Evolutionary conservation across 495 filamentous ascomycete genomes (phyloP).

Genomic region (Xylaria acuta): DNA sequence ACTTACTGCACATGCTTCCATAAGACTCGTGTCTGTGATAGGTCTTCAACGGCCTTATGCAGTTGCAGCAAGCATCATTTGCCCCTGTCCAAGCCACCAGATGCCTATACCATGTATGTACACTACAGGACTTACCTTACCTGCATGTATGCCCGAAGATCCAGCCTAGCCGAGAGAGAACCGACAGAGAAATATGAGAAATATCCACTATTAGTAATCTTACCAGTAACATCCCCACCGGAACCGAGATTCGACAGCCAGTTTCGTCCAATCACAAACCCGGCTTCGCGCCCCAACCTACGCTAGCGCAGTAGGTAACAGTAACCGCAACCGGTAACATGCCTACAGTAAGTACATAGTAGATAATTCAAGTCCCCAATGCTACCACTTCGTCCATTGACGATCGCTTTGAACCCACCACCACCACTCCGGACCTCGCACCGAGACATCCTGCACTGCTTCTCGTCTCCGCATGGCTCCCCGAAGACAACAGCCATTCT

Average conservation of each 20-base stretch:
- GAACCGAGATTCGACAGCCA: not conserved
- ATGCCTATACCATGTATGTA: not conserved
- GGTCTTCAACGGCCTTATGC: not conserved
- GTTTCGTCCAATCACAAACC: conserved; percentile 4
- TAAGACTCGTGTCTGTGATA: not conserved
- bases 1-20: not conserved
- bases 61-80: not conserved
- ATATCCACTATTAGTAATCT: too few relatives aligned
- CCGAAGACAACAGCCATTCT: not conserved
- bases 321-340: not conserved
- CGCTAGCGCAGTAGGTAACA: not conserved
- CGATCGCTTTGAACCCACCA: conserved; percentile 9
- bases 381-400: not conserved
- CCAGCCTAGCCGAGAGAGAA: too few relatives aligned
- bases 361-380: not conserved
- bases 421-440: not conserved
- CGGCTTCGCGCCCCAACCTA: not conserved
- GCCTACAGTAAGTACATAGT: too few relatives aligned
- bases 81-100: not conserved
- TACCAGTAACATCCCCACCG: not conserved
- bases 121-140: not conserved
- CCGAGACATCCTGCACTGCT: not conserved
- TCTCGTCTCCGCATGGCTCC: not conserved
- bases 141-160: not conserved
- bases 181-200: too few relatives aligned